phyloP scores from a whole-genome alignment of 2,329 filamentous ascomycete genomes.

The Didymosphaeria variabile region DNA sequence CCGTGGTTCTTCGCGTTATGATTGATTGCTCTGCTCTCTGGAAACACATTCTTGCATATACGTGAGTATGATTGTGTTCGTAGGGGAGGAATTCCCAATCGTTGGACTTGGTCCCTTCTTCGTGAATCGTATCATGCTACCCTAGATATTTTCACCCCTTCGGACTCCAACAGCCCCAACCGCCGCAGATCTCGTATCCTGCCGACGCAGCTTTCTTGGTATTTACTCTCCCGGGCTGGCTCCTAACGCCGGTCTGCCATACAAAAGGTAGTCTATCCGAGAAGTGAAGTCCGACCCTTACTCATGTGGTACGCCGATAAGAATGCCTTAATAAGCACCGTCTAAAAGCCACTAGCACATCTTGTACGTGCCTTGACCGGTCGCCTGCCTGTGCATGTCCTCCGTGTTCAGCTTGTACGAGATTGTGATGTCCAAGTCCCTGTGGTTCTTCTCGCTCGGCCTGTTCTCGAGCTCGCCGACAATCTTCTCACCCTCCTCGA shows the following conservation, averaged over 20 bases:
- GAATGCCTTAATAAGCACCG: not conserved
- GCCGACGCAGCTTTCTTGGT: slow-evolving; percentile 13
- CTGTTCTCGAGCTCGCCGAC: slow-evolving; percentile 78
- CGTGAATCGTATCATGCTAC: slow-evolving; percentile 44
- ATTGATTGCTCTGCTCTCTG: not conserved
- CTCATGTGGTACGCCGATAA: slow-evolving; percentile 1
- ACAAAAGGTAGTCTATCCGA: slow-evolving; percentile 19
- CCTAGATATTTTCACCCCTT: slow-evolving; percentile 37
- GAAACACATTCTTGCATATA: too few relatives aligned
- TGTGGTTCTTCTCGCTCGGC: slow-evolving; percentile 92
- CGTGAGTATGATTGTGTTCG: not conserved
- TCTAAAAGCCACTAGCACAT: slow-evolving; percentile 55
- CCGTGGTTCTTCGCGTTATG: not conserved
- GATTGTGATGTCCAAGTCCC: slow-evolving; percentile 92
- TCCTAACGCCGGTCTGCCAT: slow-evolving; percentile 9
- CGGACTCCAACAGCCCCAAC: not conserved
- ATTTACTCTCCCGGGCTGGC: slow-evolving; percentile 6
- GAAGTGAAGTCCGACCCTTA: slow-evolving; percentile 10
- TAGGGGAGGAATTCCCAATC: slow-evolving; percentile 49
- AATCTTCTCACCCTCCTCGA: slow-evolving; percentile 85
- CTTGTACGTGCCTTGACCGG: slow-evolving; percentile 81
- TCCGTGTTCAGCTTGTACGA: slow-evolving; percentile 81
- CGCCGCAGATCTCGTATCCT: slow-evolving; percentile 2
- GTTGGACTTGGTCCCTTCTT: slow-evolving; percentile 46
- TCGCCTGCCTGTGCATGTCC: slow-evolving; percentile 73